These are phyloP conservation scores for Glarea lozoyensis DNA, from an alignment of 495 filamentous ascomycete species.

Conservation along the genomic window DNA sequence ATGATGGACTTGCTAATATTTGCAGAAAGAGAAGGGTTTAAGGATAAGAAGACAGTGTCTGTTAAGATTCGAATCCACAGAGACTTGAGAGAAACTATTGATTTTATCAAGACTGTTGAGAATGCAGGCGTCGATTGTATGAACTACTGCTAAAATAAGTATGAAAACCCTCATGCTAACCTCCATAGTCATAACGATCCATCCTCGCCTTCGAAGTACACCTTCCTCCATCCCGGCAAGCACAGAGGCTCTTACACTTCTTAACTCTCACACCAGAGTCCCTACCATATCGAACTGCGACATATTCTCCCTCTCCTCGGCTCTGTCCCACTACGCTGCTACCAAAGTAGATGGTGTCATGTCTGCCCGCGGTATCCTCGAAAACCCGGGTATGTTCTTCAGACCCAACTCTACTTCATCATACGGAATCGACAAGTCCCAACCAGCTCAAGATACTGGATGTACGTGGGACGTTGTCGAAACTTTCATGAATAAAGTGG, in stretches of 20 bases:
- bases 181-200: conserved; percentile 58
- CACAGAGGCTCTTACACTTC: conserved; percentile 45
- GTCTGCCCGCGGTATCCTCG: conserved; percentile 53
- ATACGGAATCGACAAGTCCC: not conserved
- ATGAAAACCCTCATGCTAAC: too few species aligned
- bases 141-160: too few species aligned
- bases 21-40: not conserved
- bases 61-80: conserved; percentile 59
- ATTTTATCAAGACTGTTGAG: conserved; percentile 31
- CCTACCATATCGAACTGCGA: conserved; percentile 56
- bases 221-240: conserved; percentile 47
- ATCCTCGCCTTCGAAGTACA: conserved; percentile 47
- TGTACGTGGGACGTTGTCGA: conserved; percentile 54
- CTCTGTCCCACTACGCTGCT: conserved; percentile 17
- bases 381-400: conserved; percentile 51
- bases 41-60: conserved; percentile 37
- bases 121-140: conserved; percentile 28
- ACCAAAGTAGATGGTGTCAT: conserved; percentile 44
- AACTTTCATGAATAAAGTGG: conserved; percentile 44
- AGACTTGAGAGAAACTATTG: conserved; percentile 40
- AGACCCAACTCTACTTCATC: not conserved
- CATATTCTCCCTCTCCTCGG: conserved; percentile 39
- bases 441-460: conserved; percentile 27
- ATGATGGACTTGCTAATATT: too few species aligned
- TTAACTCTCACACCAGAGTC: conserved; percentile 38